phyloP scores from a whole-genome alignment of 495 filamentous ascomycete species.

The Aspergillus haitiensis region DNA sequence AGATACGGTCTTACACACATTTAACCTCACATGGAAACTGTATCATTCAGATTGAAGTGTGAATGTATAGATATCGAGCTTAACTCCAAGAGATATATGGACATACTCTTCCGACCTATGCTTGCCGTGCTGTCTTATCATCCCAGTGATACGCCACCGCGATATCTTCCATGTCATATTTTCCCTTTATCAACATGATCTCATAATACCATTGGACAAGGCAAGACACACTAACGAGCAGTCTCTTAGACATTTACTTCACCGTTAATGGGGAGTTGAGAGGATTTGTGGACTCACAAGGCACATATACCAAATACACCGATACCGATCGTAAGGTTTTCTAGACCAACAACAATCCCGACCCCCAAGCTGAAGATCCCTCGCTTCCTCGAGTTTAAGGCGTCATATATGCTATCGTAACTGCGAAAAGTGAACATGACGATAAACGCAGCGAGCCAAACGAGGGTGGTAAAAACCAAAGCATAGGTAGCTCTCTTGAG shows the following conservation, averaged over 20 bases:
- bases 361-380: neutral
- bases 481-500: neutral
- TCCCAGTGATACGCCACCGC: too few relatives aligned
- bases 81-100: too few relatives aligned
- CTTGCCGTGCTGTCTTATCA: too few relatives aligned
- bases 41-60: too few relatives aligned
- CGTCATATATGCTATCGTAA: neutral
- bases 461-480: neutral
- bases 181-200: too few relatives aligned
- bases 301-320: neutral
- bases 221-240: neutral
- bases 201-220: neutral
- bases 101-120: too few relatives aligned
- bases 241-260: neutral
- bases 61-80: too few relatives aligned
- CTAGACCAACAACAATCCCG: neutral
- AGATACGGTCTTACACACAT: too few relatives aligned
- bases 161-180: too few relatives aligned
- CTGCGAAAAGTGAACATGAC: slow-evolving; percentile 10
- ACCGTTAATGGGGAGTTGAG: neutral
- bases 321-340: neutral
- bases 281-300: neutral
- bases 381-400: neutral
- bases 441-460: slow-evolving; percentile 7
- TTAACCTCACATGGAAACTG: too few relatives aligned